These are phyloP conservation scores for Canavalia gladiata DNA, from an alignment of 306 rosid species.

Conservation along the genomic window DNA sequence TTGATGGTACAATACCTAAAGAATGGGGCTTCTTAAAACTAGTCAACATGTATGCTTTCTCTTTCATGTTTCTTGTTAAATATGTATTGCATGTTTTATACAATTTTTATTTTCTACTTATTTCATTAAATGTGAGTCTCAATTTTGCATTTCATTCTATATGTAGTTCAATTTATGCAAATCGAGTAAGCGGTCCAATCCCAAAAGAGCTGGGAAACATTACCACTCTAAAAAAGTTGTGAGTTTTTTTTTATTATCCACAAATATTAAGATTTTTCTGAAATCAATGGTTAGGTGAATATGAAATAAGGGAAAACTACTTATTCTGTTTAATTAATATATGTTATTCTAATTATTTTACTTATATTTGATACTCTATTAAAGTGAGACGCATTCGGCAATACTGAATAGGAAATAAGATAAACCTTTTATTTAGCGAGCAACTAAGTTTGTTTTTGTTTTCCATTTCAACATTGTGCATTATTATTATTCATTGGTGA, in stretches of 20 bases:
- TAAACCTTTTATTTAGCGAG: too few species aligned
- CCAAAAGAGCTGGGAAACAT: conserved; percentile 71
- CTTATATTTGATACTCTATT: too few species aligned
- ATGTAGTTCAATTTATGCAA: conserved; percentile 63
- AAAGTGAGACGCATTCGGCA: too few species aligned
- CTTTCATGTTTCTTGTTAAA: too few species aligned
- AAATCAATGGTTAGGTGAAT: neutral
- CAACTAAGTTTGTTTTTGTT: too few species aligned
- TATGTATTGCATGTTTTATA: neutral
- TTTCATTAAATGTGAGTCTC: neutral
- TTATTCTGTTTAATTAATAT: too few species aligned
- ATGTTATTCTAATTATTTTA: too few species aligned
- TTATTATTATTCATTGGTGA: too few species aligned
- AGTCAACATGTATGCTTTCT: conserved; percentile 48
- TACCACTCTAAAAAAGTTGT: conserved; percentile 68
- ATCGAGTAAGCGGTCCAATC: conserved; percentile 67
- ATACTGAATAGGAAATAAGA: too few species aligned
- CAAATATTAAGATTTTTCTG: too few species aligned
- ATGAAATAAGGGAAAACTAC: too few species aligned
- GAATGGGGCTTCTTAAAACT: conserved; percentile 61
- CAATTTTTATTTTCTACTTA: neutral
- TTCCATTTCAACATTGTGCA: too few species aligned
- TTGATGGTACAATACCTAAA: conserved; percentile 68
- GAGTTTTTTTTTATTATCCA: conserved; percentile 42
- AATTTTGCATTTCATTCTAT: conserved; percentile 19